phyloP scores from a whole-genome alignment of 2,329 filamentous ascomycete genomes.

The Zelopaecilomyces penicillatus region DNA sequence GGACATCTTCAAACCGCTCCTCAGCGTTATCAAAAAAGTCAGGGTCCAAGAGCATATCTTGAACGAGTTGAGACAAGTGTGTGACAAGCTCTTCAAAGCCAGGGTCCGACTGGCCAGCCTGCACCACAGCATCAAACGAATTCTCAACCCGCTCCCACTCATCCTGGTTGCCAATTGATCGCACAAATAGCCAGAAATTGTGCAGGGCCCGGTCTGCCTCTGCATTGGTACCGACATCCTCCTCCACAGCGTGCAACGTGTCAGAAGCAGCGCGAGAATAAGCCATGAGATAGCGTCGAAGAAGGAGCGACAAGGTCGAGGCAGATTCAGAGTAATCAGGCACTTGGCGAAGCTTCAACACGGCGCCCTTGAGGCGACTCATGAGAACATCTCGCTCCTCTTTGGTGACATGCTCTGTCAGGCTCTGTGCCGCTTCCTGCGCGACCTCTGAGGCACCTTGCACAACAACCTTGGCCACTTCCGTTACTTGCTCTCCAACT shows the following conservation, averaged over 20 bases:
- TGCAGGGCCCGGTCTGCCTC: conserved; percentile 67
- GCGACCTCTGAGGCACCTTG: conserved; percentile 47
- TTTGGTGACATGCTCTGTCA: conserved; percentile 63
- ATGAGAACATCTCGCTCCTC: conserved; percentile 67
- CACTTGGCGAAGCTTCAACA: conserved; percentile 64
- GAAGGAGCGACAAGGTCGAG: conserved; percentile 63
- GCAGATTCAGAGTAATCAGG: conserved; percentile 83
- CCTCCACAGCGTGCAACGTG: conserved; percentile 55
- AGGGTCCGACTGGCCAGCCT: conserved; percentile 67
- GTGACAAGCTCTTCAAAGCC: conserved; percentile 73
- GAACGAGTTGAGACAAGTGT: conserved; percentile 64
- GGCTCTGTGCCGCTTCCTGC: conserved; percentile 57
- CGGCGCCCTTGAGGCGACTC: conserved; percentile 66
- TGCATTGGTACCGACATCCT: conserved; percentile 64
- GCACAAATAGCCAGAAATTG: conserved; percentile 74
- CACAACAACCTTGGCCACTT: conserved; percentile 45
- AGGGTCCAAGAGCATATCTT: conserved; percentile 77
- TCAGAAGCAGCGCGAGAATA: conserved; percentile 69
- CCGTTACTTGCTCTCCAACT: conserved; percentile 41
- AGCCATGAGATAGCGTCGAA: conserved; percentile 67
- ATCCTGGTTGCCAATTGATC: conserved; percentile 65
- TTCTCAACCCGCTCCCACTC: conserved; percentile 70
- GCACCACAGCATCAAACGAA: conserved; percentile 60
- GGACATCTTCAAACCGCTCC: conserved; percentile 41
- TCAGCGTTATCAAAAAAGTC: conserved; percentile 73